phyloP scores from a whole-genome alignment of 306 rosid species.

The Oemleria cerasiformis region DNA sequence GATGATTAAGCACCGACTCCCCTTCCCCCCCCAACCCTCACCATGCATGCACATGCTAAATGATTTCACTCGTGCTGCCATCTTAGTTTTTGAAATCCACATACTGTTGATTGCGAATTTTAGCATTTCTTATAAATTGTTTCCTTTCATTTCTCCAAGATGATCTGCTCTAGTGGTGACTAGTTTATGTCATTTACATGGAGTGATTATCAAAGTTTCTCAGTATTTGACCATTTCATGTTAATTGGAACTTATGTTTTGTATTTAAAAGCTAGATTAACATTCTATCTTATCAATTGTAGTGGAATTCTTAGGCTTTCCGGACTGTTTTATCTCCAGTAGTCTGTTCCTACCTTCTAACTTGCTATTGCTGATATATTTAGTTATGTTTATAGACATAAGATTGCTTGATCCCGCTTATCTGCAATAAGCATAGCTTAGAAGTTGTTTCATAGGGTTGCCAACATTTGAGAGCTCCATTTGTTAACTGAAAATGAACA shows the following conservation, averaged over 20 bases:
- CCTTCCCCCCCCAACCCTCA: not conserved
- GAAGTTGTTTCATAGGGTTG: constrained; percentile 1
- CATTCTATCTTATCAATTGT: not conserved
- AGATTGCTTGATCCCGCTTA: not conserved
- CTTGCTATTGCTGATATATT: constrained; percentile 3
- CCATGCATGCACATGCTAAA: not conserved
- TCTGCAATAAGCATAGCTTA: not conserved
- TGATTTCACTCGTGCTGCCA: constrained; percentile 1
- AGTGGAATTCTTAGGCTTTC: not conserved
- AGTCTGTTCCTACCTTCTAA: not conserved
- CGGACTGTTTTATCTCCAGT: not conserved
- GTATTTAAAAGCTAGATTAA: not conserved
- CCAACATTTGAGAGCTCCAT: constrained; percentile 5
- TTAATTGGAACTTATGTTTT: not conserved
- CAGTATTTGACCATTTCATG: not conserved
- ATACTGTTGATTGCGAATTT: not conserved
- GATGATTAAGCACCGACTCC: not conserved
- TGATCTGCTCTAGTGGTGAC: not conserved
- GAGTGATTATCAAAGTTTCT: not conserved
- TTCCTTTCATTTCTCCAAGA: not conserved
- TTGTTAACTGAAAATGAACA: constrained; percentile 20
- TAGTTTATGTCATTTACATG: not conserved
- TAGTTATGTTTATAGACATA: not conserved
- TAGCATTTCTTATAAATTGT: not conserved
- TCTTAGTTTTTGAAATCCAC: not conserved